phyloP scores from a whole-genome alignment of 2,329 filamentous ascomycete genomes.

The Ascosphaera acerosa region DNA sequence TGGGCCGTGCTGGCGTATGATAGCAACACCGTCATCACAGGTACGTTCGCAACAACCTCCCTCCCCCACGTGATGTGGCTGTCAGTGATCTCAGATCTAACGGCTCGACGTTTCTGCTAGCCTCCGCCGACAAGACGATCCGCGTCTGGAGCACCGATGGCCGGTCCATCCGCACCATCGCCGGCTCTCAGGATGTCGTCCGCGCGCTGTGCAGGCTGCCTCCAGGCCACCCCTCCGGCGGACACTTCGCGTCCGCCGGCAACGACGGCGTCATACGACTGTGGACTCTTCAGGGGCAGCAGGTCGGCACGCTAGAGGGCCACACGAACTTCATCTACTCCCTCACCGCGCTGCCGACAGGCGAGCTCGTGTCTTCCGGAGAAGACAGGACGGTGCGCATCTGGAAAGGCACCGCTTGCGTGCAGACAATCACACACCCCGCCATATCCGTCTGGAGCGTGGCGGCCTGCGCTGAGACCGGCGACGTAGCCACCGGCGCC shows the following conservation, averaged over 20 bases:
- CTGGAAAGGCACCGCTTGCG: constrained; percentile 59
- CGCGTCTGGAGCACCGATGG: constrained; percentile 49
- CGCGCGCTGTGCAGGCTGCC: constrained; percentile 72
- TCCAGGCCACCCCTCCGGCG: constrained; percentile 47
- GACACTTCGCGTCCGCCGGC: constrained; percentile 81
- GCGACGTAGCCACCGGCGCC: constrained; percentile 81
- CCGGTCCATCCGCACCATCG: constrained; percentile 36
- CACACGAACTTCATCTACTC: constrained; percentile 94
- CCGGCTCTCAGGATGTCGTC: constrained; percentile 57
- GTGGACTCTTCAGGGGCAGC: constrained; percentile 58
- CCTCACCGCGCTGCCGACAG: constrained; percentile 48
- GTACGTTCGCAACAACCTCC: constrained; percentile 13
- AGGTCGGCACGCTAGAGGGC: constrained; percentile 53
- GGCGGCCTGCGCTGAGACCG: constrained; percentile 53
- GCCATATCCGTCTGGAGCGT: constrained; percentile 93
- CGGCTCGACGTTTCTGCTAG: constrained; percentile 15
- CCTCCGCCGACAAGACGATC: constrained; percentile 72
- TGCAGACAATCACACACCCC: constrained; percentile 91
- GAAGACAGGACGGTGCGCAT: constrained; percentile 85
- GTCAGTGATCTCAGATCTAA: background rate
- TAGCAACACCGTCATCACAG: constrained; percentile 53
- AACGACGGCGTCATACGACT: constrained; percentile 77
- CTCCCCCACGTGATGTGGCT: no score
- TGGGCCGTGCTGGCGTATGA: constrained; percentile 83
- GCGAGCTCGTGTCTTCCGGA: constrained; percentile 71